Percentiles rank a stretch among this genome's conserved stretches.
phyloP scores from a whole-genome alignment of 1,139 yeast species.

The Taphrina sp. region DNA sequence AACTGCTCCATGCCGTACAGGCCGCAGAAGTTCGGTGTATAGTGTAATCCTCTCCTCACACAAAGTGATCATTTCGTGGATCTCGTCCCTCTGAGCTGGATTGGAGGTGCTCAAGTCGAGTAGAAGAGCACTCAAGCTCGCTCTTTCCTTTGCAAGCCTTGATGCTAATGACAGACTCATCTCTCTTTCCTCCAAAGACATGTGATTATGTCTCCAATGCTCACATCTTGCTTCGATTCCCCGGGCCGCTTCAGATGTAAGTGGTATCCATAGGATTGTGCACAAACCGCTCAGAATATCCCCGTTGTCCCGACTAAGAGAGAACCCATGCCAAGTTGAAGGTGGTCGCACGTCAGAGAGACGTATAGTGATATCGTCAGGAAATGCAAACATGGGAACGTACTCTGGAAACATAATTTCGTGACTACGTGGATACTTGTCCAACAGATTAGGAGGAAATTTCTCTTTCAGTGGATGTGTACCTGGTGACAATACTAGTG shows the following conservation, averaged over 20 bases:
- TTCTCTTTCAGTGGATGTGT: slow-evolving; percentile 36
- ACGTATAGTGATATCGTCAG: slow-evolving; percentile 35
- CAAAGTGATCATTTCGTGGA: slow-evolving; percentile 12
- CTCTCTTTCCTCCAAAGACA: slow-evolving; percentile 35
- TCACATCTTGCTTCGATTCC: slow-evolving; percentile 33
- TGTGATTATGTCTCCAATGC: slow-evolving; percentile 33
- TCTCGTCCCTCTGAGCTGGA: background rate
- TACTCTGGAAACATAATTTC: slow-evolving; percentile 34
- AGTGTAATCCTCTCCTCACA: slow-evolving; percentile 36
- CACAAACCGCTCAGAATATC: slow-evolving; percentile 35
- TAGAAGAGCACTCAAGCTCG: slow-evolving; percentile 21
- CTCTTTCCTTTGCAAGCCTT: slow-evolving; percentile 30
- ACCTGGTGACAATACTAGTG: slow-evolving; percentile 30
- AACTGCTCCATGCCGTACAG: slow-evolving; percentile 34
- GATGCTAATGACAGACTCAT: slow-evolving; percentile 30
- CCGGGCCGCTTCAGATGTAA: slow-evolving; percentile 28
- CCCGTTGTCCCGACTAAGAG: slow-evolving; percentile 36
- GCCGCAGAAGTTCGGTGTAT: slow-evolving; percentile 33
- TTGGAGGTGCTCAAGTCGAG: background rate
- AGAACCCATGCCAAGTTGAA: slow-evolving; percentile 37
- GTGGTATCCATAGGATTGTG: slow-evolving; percentile 36
- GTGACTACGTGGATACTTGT: slow-evolving; percentile 26
- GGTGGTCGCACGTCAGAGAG: slow-evolving; percentile 35
- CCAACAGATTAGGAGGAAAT: slow-evolving; percentile 36
- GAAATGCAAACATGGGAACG: slow-evolving; percentile 39